Evolutionary conservation across 176 grass and related monocot genomes (phyloP).

Genomic region (Oryza officinalis): DNA sequence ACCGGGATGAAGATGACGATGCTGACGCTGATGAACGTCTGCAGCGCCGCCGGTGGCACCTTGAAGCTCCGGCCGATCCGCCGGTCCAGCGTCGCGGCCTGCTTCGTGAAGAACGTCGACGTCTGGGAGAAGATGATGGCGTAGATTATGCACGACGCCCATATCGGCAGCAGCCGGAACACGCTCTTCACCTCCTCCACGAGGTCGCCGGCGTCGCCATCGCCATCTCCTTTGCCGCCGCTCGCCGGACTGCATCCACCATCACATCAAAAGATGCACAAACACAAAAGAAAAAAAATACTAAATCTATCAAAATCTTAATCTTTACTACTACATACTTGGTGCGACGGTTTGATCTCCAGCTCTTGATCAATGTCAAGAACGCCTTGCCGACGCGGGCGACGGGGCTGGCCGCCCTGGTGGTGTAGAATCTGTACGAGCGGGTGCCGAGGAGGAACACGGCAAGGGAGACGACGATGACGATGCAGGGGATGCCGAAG

Average conservation of each 20-base stretch:
- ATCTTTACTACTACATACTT: neutral
- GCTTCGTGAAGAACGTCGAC: constrained; percentile 65
- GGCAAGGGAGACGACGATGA: constrained; percentile 43
- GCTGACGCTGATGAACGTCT: constrained; percentile 56
- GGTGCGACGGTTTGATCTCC: neutral
- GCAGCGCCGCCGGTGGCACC: constrained; percentile 61
- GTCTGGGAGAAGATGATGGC: constrained; percentile 66
- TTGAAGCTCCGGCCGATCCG: constrained; percentile 48
- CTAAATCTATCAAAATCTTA: neutral
- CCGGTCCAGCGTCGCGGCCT: constrained; percentile 72
- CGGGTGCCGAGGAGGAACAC: constrained; percentile 52
- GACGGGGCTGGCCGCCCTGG: constrained; percentile 42
- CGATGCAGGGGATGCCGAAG: constrained; percentile 66
- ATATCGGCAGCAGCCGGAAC: constrained; percentile 52
- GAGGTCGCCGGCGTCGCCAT: neutral
- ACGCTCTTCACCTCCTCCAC: constrained; percentile 55
- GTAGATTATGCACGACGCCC: constrained; percentile 67
- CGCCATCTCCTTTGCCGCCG: neutral
- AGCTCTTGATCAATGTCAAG: constrained; percentile 18
- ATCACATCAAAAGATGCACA: neutral
- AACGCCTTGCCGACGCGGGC: constrained; percentile 39
- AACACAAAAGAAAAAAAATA: neutral
- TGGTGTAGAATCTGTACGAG: constrained; percentile 47
- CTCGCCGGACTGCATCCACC: constrained; percentile 19
- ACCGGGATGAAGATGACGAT: constrained; percentile 54